phyloP scores from a whole-genome alignment of 306 rosid genomes.

The Acacia crassicarpa region DNA sequence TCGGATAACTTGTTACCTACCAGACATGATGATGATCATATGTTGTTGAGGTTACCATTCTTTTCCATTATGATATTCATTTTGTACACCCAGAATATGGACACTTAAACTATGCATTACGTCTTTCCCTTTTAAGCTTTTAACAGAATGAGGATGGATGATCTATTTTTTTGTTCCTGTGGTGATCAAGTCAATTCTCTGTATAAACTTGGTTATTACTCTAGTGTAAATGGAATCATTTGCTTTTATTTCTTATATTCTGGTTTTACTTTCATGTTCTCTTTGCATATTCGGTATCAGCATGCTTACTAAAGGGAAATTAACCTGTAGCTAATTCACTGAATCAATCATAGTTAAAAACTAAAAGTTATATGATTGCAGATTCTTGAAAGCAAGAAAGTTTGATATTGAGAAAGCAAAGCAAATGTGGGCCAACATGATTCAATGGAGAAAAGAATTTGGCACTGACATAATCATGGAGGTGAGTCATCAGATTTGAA shows the following conservation, averaged over 20 bases:
- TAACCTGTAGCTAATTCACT: background rate
- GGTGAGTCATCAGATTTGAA: constrained; percentile 28
- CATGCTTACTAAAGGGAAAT: background rate
- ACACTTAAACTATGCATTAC: background rate
- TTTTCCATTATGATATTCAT: background rate
- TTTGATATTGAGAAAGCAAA: constrained; percentile 66
- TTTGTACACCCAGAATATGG: background rate
- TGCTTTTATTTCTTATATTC: background rate
- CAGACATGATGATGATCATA: constrained; percentile 60
- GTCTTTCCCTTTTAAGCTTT: background rate
- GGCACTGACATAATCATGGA: constrained; percentile 63
- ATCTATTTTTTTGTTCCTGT: background rate
- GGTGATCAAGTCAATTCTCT: background rate
- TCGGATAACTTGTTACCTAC: constrained; percentile 55
- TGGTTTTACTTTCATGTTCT: background rate
- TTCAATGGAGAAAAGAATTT: constrained; percentile 65
- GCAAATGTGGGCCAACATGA: constrained; percentile 67
- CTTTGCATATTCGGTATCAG: background rate
- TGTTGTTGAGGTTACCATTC: constrained; percentile 50
- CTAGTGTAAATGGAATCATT: background rate
- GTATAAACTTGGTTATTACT: background rate
- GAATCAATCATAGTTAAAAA: constrained; percentile 10
- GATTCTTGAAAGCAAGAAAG: constrained; percentile 68
- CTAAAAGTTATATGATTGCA: constrained; percentile 15
- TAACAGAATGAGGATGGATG: background rate